These are phyloP conservation scores for Craterostigma plantagineum DNA, from an alignment of 257 asterid genomes.

Conservation along the genomic window DNA sequence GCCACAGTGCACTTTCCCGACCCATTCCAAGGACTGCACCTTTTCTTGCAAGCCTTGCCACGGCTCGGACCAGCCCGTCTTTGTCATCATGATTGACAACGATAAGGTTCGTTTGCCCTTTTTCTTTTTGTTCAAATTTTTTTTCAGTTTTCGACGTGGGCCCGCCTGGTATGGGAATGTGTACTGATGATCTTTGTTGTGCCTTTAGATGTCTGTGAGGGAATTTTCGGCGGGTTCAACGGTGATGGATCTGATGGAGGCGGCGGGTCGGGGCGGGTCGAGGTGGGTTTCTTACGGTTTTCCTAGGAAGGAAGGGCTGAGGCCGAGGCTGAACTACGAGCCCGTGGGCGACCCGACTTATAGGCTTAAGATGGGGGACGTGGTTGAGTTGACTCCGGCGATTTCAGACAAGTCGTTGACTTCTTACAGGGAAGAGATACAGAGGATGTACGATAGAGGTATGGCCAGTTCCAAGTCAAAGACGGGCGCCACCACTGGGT, in stretches of 20 bases:
- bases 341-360: conserved; percentile 49
- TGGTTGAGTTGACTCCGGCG: conserved; percentile 77
- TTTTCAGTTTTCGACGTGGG: too few relatives aligned
- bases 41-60: conserved; percentile 61
- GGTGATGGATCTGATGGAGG: conserved; percentile 49
- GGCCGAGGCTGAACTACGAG: conserved; percentile 66
- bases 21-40: conserved; percentile 63
- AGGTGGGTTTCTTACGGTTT: conserved; percentile 49
- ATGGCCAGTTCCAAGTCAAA: too few relatives aligned
- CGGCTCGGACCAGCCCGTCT: conserved; percentile 63
- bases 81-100: conserved; percentile 66
- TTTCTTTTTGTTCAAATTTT: not conserved
- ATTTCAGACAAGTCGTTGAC: conserved; percentile 70
- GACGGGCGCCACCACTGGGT: too few relatives aligned
- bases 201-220: conserved; percentile 84
- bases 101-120: conserved; percentile 85
- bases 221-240: conserved; percentile 70
- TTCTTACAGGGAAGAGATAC: conserved; percentile 75
- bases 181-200: not conserved
- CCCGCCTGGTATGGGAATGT: too few relatives aligned
- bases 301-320: conserved; percentile 63
- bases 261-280: conserved; percentile 40
- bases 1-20: conserved; percentile 75
- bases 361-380: conserved; percentile 89
- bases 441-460: conserved; percentile 75